Conservation (phyloP, 2,329 filamentous ascomycete species). For the Tolypocladium inflatum region DNA sequence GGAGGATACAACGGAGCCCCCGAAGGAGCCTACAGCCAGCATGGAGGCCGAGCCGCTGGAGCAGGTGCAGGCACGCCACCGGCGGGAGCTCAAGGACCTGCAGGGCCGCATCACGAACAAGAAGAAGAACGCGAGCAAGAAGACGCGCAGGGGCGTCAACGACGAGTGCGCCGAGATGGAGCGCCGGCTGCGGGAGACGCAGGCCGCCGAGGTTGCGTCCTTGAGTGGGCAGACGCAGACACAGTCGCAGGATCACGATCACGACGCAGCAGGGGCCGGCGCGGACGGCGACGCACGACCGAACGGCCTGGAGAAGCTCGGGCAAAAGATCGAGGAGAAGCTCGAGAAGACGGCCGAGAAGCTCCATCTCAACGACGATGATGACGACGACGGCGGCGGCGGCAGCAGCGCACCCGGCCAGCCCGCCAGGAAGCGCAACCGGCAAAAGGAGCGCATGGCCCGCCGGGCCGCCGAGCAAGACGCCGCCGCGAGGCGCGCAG, state of each 20-base stretch:
- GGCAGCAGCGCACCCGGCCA: background rate
- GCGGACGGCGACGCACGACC: background rate
- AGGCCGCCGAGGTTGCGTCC: constrained; percentile 48
- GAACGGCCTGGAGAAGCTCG: background rate
- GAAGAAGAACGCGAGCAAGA: constrained; percentile 94
- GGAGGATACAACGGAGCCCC: background rate
- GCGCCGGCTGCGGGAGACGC: constrained; percentile 53
- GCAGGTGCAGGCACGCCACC: constrained; percentile 67
- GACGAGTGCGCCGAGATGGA: constrained; percentile 68
- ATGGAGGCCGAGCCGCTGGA: constrained; percentile 53
- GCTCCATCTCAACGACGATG: background rate
- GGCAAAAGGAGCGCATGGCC: constrained; percentile 84
- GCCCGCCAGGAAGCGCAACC: constrained; percentile 64
- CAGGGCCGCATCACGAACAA: constrained; percentile 82
- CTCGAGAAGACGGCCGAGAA: constrained; percentile 3
- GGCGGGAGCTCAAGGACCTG: constrained; percentile 81
- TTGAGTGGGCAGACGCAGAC: constrained; percentile 20
- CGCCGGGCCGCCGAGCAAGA: constrained; percentile 80
- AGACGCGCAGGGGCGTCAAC: constrained; percentile 65
- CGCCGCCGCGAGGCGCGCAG: constrained; percentile 56
- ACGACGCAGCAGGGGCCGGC: background rate
- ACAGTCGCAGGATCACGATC: constrained; percentile 1
- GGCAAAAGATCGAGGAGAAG: constrained; percentile 3
- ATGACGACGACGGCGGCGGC: background rate
- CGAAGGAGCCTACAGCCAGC: background rate